Conservation (phyloP, 345 rosid species). For the Camelina laxa region DNA sequence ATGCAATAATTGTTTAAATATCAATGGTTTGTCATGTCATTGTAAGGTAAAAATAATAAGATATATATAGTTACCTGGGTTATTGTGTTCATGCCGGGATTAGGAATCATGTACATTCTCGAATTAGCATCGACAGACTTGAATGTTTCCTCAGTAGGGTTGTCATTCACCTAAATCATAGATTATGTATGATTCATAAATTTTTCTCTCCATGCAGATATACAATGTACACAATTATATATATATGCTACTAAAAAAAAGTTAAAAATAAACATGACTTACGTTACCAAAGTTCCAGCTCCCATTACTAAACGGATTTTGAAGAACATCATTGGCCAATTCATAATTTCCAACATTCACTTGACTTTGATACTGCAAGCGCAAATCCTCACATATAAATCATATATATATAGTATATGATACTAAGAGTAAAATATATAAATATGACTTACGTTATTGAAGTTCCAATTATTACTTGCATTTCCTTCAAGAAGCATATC, state of each 20-base stretch:
- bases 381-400: too few relatives aligned
- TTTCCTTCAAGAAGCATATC: background rate
- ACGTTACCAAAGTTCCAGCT: constrained; percentile 10
- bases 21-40: background rate
- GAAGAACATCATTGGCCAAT: background rate
- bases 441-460: background rate
- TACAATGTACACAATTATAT: background rate
- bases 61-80: constrained; percentile 8
- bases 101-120: constrained; percentile 17
- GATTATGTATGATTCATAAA: background rate
- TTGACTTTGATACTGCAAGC: too few relatives aligned
- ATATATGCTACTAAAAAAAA: background rate
- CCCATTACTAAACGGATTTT: background rate
- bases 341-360: background rate
- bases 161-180: constrained; percentile 8
- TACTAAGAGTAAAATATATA: background rate
- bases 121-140: background rate
- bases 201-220: background rate
- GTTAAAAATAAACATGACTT: background rate
- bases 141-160: background rate
- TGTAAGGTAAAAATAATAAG: too few relatives aligned
- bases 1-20: constrained; percentile 20
- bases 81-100: background rate
- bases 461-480: background rate
- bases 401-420: too few relatives aligned